A percentile compares a stretch with the other conserved stretches of the same genome.
These are phyloP conservation scores for Boletus sensibilis DNA, from an alignment of 768 basidiomycete genomes.

Conservation along the genomic window DNA sequence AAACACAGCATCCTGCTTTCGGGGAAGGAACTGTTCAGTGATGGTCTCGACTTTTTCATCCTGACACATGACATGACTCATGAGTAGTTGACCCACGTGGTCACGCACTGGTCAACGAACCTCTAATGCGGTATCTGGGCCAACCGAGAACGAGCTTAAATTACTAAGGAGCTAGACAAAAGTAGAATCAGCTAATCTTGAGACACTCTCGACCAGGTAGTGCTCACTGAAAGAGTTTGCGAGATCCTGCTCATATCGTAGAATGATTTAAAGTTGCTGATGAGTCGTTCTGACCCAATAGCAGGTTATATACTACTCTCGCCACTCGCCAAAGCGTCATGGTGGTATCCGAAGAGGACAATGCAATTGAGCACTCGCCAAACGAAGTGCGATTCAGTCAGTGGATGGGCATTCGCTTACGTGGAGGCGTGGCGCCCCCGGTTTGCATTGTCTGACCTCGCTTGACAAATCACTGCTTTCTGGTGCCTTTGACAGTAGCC, in stretches of 20 bases:
- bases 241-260: constrained; percentile 34
- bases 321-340: constrained; percentile 28
- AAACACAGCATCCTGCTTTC: constrained; percentile 30
- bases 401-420: constrained; percentile 14
- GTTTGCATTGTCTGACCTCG: neutral
- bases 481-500: neutral
- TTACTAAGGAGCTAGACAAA: constrained; percentile 27
- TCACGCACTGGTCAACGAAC: constrained; percentile 15
- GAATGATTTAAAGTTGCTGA: neutral
- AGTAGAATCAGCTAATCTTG: neutral
- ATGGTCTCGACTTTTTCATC: constrained; percentile 20
- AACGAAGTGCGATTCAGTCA: constrained; percentile 8
- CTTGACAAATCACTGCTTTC: neutral
- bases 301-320: constrained; percentile 25
- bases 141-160: constrained; percentile 18
- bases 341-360: constrained; percentile 15
- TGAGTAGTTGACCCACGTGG: constrained; percentile 3
- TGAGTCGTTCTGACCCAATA: neutral
- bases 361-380: constrained; percentile 16
- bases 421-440: neutral
- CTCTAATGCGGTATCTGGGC: constrained; percentile 11
- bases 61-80: constrained; percentile 10
- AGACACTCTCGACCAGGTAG: neutral
- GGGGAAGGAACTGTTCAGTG: constrained; percentile 29
- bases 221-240: constrained; percentile 30